These are phyloP conservation scores for Fistulinella cinereoalba DNA, from an alignment of 1,284 basidiomycete species.

Conservation along the genomic window DNA sequence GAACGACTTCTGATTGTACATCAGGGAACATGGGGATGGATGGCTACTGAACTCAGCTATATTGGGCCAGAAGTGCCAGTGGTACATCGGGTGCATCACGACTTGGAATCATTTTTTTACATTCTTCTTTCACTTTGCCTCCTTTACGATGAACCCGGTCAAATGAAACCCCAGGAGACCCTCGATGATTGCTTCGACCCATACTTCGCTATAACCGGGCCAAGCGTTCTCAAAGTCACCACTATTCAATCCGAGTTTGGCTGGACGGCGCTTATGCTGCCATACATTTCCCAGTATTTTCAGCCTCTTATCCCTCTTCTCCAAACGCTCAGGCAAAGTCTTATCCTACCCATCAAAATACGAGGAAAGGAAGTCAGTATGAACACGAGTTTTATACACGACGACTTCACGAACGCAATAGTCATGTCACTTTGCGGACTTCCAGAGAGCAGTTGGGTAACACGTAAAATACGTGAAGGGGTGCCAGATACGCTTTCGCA, in stretches of 20 bases:
- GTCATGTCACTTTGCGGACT: neutral
- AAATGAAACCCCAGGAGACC: neutral
- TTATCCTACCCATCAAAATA: neutral
- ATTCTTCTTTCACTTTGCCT: constrained; percentile 8
- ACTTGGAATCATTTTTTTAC: constrained; percentile 12
- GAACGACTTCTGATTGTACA: neutral
- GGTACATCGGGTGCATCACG: neutral
- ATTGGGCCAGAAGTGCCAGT: neutral
- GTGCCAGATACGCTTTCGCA: too few species aligned
- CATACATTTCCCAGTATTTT: neutral
- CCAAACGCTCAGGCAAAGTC: neutral
- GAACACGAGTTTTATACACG: neutral
- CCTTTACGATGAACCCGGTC: constrained; percentile 2
- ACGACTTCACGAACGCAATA: neutral
- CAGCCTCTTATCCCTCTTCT: neutral
- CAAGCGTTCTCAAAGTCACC: neutral
- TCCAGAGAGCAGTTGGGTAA: neutral
- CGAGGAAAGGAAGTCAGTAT: neutral
- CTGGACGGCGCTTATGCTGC: neutral
- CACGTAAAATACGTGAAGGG: too few species aligned
- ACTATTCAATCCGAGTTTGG: neutral
- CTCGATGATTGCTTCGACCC: constrained; percentile 5
- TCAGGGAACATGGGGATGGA: constrained; percentile 12
- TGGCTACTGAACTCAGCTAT: constrained; percentile 8
- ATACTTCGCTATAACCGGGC: neutral